Percentiles rank a stretch among this genome's conserved stretches.
Conservation (phyloP, 2,329 filamentous ascomycete genomes). For the Eutypa lata region DNA sequence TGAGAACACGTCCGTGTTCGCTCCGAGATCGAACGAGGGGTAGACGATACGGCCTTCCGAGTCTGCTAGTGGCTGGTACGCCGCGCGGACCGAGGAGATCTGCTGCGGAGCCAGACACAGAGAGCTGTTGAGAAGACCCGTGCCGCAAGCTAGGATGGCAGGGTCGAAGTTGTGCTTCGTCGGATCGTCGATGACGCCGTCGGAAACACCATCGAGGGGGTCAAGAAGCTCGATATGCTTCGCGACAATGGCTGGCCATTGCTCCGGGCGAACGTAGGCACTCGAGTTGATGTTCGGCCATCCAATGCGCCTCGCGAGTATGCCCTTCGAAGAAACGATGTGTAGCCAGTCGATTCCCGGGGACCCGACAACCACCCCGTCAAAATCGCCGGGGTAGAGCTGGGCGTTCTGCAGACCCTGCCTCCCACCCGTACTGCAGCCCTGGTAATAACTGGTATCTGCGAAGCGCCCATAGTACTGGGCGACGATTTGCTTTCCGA, state of each 20-base stretch:
- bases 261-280: slow-evolving; percentile 31
- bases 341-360: slow-evolving; percentile 28
- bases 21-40: slow-evolving; percentile 13
- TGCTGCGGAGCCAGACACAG: slow-evolving; percentile 12
- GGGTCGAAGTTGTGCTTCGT: slow-evolving; percentile 32
- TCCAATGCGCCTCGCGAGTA: slow-evolving; percentile 35
- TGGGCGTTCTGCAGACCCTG: slow-evolving; percentile 49
- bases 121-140: slow-evolving; percentile 10
- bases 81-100: slow-evolving; percentile 11
- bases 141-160: slow-evolving; percentile 8
- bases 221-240: slow-evolving; percentile 41
- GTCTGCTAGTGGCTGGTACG: slow-evolving; percentile 13
- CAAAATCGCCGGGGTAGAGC: slow-evolving; percentile 49
- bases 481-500: slow-evolving; percentile 41
- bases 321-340: slow-evolving; percentile 36
- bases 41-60: slow-evolving; percentile 12
- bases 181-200: slow-evolving; percentile 40
- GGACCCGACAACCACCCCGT: slow-evolving; percentile 45
- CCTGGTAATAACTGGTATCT: slow-evolving; percentile 44
- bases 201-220: slow-evolving; percentile 35
- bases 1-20: slow-evolving; percentile 13
- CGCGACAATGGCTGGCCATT: slow-evolving; percentile 32
- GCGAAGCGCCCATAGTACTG: slow-evolving; percentile 38
- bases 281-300: slow-evolving; percentile 40
- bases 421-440: slow-evolving; percentile 52